Evolutionary conservation across 176 grass and related monocot genomes (phyloP), one percentile per base, ranked within the genome.

Genomic region (Rhynchospora pubera): DNA sequence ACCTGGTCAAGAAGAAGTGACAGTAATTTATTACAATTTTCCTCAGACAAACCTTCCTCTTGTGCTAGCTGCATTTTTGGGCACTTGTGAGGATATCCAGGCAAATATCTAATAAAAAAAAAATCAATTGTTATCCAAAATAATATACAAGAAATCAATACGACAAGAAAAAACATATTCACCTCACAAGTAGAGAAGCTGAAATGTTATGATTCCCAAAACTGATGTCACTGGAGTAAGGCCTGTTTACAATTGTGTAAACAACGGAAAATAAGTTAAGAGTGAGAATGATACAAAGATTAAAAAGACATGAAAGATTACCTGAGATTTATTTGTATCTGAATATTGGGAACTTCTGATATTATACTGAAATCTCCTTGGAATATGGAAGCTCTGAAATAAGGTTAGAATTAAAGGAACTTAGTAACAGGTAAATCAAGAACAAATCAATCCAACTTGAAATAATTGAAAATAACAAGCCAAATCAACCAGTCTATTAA

Each of bases 1-100:
- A 97, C 92, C 91, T 97, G 94, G 65, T 97, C 90, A 83, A 88
- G 45, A 91, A 97, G 92, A 89, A 97, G 85, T 7, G 85, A 85
- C 77, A 94, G 81, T 50, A 97, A 83, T 53, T 81, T 62, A 91
- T 94, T 83, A 86, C 81, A 85, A 82, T 97, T 86, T 81, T 91
- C 86, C 81, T 92, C 88, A 65, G 87, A 91, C 75, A 97, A 91
- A 51, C 87, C 83, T 85, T 91, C 90, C 83, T 94, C 90, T 85
- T 86, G 85, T 59, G 83, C 42, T 62, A 97, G 80, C 65, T 88
- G 80, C 62, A 97, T 91, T 87, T 94, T 97, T 34, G 95, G 95
- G 62, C 95, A 93, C 81, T 97, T 97, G 83, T 97, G 89, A 79
- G 95, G 95, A 85, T 97, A 97, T 47, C 92, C 95, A 93, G 92